Evolutionary conservation across 2,329 filamentous ascomycete species (phyloP), one percentile per base, ranked within the genome.

Genomic region (Fusarium hostae): DNA sequence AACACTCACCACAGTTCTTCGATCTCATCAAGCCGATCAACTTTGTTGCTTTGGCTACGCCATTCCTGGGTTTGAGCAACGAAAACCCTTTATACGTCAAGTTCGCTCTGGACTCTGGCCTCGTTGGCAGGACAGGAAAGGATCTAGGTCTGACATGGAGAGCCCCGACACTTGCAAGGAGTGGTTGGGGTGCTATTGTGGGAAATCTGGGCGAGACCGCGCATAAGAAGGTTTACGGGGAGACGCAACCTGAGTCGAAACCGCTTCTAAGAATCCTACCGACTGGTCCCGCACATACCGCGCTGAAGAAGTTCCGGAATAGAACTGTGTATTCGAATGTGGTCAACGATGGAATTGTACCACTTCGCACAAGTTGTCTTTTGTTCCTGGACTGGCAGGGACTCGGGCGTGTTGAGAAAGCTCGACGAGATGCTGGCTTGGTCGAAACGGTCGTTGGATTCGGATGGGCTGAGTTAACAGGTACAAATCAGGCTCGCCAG

Each of bases 81-180:
- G 96, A 99, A 79, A 99, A 99, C 75, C 96, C 96, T 0, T 86
- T 98, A 62, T 99, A 99, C 79, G 93, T 99, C 81, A 97, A 95
- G 77, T 98, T 99, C 80, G 96, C 96, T 1, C 85, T 99, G 6
- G 96, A 99, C 79, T 97, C 98, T 82, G 96, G 96, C 0, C 87
- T 99, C 2, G 95, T 99, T 18, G 96, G 96, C n/a, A 89, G 95
- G 59, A 98, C 96, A 5, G 96, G 96, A 11, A 94, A 98, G 80
- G 96, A 99, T 82, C 86, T 99, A 12, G 96, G 96, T 26, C 84
- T 99, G 68, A 97, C 95, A 2, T 99, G 96, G 96, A 90, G 94
- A 76, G 91, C 95, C 18, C 95, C 95, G 11, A 95, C 92, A 1
- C 87, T 97, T 76, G 92, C 93, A 22, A 89, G 92, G 77, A 96